Percentiles rank a stretch among this genome's conserved stretches.
phyloP scores from a whole-genome alignment of 495 filamentous ascomycete species.

The Astrocystis sublimbata region DNA sequence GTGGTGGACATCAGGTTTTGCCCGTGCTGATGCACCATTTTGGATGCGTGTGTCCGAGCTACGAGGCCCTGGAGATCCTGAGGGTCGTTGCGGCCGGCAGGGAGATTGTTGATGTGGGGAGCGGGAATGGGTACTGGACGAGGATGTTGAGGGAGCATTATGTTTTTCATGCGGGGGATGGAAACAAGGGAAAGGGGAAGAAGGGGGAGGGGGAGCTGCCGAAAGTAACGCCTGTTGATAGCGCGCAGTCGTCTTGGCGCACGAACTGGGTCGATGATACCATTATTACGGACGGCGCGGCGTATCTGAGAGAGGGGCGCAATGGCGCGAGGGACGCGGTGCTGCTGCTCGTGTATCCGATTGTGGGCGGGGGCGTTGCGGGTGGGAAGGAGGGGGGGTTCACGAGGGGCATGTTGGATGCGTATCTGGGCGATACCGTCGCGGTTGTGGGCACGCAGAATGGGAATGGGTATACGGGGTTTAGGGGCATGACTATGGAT shows the following conservation, averaged over 20 bases:
- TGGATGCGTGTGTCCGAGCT: slow-evolving; percentile 59
- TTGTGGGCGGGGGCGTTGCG: slow-evolving; percentile 46
- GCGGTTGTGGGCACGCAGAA: slow-evolving; percentile 67
- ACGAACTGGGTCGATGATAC: slow-evolving; percentile 62
- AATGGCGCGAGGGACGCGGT: slow-evolving; percentile 46
- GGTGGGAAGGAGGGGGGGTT: slow-evolving; percentile 45
- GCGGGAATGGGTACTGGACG: slow-evolving; percentile 65
- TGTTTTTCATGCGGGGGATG: slow-evolving; percentile 26
- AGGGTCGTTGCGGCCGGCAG: slow-evolving; percentile 41
- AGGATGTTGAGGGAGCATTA: slow-evolving; percentile 55
- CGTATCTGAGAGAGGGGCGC: slow-evolving; percentile 38
- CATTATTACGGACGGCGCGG: slow-evolving; percentile 45
- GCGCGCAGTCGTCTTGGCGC: slow-evolving; percentile 55
- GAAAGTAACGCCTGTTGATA: slow-evolving; percentile 51
- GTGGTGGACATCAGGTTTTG: slow-evolving; percentile 55
- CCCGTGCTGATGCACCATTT: slow-evolving; percentile 70
- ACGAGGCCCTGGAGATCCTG: slow-evolving; percentile 55
- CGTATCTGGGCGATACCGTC: slow-evolving; percentile 58
- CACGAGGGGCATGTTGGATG: slow-evolving; percentile 51
- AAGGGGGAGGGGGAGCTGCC: too few relatives aligned
- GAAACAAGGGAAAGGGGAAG: slow-evolving; percentile 6
- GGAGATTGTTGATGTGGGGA: slow-evolving; percentile 55
- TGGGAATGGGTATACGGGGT: slow-evolving; percentile 63
- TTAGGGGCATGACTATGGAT: slow-evolving; percentile 53
- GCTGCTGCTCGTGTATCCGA: slow-evolving; percentile 62